phyloP scores from a whole-genome alignment of 176 grass and related monocot species.

The Oryza officinalis region DNA sequence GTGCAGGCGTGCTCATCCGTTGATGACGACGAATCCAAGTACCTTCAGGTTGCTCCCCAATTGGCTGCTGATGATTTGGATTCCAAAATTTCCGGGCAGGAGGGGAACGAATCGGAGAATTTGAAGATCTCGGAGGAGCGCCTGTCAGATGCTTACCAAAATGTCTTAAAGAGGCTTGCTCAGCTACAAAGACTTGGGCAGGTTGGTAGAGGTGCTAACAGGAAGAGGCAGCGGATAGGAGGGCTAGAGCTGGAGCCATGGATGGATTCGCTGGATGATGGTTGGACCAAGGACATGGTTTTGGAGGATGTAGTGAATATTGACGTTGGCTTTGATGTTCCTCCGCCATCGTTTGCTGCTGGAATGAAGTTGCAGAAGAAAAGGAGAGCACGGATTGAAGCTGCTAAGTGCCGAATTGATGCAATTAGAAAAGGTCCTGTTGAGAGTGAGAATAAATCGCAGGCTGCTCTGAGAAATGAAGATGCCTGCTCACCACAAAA shows the following conservation, averaged over 20 bases:
- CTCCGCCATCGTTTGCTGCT: constrained; percentile 76
- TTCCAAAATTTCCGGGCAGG: constrained; percentile 39
- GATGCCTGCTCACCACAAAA: constrained; percentile 27
- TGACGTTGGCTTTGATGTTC: constrained; percentile 77
- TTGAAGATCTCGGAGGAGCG: constrained; percentile 53
- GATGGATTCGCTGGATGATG: constrained; percentile 38
- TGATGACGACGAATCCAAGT: constrained; percentile 45
- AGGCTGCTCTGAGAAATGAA: constrained; percentile 20
- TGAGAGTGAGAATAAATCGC: constrained; percentile 21
- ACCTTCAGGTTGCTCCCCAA: constrained; percentile 41
- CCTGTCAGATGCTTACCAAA: constrained; percentile 67
- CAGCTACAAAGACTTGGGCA: constrained; percentile 52
- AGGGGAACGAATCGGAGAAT: constrained; percentile 28
- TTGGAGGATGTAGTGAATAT: constrained; percentile 53
- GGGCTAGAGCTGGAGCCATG: constrained; percentile 46
- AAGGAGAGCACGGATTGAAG: constrained; percentile 75
- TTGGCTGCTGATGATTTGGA: background rate
- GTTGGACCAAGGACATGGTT: constrained; percentile 49
- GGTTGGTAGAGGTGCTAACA: constrained; percentile 51
- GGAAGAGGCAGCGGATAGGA: constrained; percentile 44
- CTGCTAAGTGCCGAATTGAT: constrained; percentile 76
- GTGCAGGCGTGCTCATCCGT: constrained; percentile 26
- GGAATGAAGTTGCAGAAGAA: constrained; percentile 47
- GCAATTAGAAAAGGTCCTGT: constrained; percentile 55
- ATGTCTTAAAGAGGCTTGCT: constrained; percentile 60